Evolutionary conservation across 225 moss, liverwort and hornwort species (phyloP).

Genomic region (Marchantia paleacea): DNA sequence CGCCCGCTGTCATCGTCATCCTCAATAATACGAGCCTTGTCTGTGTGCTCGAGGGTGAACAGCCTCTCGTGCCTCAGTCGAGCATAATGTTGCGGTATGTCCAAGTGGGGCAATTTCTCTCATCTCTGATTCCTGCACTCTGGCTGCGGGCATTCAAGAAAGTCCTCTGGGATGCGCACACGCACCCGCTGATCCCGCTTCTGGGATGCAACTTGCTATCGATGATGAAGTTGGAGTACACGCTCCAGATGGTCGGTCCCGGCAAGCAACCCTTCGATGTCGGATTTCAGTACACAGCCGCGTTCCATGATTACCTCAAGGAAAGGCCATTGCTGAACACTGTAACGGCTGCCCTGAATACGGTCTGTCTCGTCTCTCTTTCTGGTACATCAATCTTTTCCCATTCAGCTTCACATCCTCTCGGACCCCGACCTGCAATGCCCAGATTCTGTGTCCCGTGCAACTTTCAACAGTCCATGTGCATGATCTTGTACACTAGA

Average conservation of each 20-base stretch:
- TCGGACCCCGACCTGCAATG: not conserved
- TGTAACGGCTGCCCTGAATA: conserved; percentile 47
- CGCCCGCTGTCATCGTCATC: too few species aligned
- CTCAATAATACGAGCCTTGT: too few species aligned
- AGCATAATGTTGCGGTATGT: not conserved
- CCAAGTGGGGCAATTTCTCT: not conserved
- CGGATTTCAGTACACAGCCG: conserved; percentile 34
- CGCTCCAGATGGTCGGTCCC: conserved; percentile 32
- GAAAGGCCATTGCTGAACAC: conserved; percentile 24
- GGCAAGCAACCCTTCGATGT: conserved; percentile 47
- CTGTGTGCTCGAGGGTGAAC: too few species aligned
- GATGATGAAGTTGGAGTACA: conserved; percentile 39
- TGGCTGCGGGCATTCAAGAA: conserved; percentile 2
- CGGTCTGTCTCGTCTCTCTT: conserved; percentile 24
- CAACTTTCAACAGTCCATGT: too few species aligned
- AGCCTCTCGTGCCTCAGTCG: not conserved
- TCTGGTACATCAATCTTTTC: not conserved
- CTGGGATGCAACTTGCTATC: conserved; percentile 24
- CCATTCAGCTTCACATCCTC: not conserved
- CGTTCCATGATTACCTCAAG: conserved; percentile 29
- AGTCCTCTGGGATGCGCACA: conserved; percentile 2
- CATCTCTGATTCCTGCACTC: not conserved
- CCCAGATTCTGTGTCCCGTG: too few species aligned
- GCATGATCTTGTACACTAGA: too few species aligned
- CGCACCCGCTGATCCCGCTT: conserved; percentile 44